Evolutionary conservation across 1,284 basidiomycete genomes (phyloP).

Genomic region (Leccinum proliferum): DNA sequence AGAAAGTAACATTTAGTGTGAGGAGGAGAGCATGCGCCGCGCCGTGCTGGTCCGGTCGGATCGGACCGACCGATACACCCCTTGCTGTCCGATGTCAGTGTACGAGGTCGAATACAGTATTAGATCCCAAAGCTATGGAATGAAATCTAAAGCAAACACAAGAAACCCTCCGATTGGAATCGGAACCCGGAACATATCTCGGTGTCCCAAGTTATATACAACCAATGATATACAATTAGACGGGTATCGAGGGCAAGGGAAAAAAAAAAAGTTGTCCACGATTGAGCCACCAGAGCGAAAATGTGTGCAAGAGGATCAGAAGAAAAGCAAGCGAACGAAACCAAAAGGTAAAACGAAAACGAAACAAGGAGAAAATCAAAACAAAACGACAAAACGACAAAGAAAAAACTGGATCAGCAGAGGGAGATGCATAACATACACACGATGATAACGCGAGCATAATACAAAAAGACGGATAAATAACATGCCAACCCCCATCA

Average conservation of each 20-base stretch:
- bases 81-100: too few relatives aligned
- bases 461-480: neutral
- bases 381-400: neutral
- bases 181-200: too few relatives aligned
- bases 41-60: neutral
- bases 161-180: neutral
- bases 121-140: neutral
- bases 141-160: neutral
- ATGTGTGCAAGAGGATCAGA: neutral
- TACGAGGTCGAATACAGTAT: too few relatives aligned
- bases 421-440: neutral
- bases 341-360: neutral
- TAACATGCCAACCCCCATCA: neutral
- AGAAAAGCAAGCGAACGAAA: neutral
- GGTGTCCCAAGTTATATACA: too few relatives aligned
- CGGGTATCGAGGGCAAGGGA: neutral
- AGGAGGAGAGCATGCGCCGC: neutral
- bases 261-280: neutral
- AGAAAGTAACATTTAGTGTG: too few relatives aligned
- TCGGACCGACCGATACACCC: neutral
- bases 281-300: slow-evolving; percentile 1
- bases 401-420: neutral
- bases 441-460: neutral
- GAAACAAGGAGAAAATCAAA: neutral
- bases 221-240: neutral